Percentiles rank a stretch among this genome's conserved stretches.
Conservation (phyloP, 2,329 filamentous ascomycete genomes). For the Cucurbitaria berberidis region DNA sequence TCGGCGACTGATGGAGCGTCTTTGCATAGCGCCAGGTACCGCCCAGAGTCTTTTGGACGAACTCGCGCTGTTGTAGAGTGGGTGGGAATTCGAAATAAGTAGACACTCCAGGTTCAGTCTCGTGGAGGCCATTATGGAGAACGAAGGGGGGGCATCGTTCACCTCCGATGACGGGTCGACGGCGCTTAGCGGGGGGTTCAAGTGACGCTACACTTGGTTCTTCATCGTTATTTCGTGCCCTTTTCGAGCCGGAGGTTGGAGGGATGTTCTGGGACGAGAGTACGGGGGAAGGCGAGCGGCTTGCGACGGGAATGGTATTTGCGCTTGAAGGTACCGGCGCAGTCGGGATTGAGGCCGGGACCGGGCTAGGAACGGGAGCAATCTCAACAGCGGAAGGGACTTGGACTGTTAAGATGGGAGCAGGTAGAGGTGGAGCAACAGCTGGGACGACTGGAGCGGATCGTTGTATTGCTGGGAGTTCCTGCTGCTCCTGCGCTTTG, state of each 20-base stretch:
- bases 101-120: not conserved
- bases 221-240: not conserved
- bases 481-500: not conserved
- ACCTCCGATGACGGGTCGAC: not conserved
- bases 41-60: not conserved
- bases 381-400: not conserved
- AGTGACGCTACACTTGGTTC: not conserved
- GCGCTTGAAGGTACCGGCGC: not conserved
- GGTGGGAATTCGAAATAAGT: not conserved
- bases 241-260: not conserved
- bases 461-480: not conserved
- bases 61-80: not conserved
- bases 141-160: constrained; percentile 6
- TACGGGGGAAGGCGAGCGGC: not conserved
- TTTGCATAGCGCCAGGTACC: constrained; percentile 8
- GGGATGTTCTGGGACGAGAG: not conserved
- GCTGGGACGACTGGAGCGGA: not conserved
- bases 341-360: not conserved
- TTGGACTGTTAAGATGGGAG: not conserved
- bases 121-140: constrained; percentile 1
- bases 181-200: constrained; percentile 1
- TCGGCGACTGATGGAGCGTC: not conserved
- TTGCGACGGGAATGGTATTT: not conserved
- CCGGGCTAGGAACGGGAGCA: not conserved
- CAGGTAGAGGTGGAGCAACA: not conserved